Conservation (phyloP, 305 asterid species). For the Caryopteris hybrid region DNA sequence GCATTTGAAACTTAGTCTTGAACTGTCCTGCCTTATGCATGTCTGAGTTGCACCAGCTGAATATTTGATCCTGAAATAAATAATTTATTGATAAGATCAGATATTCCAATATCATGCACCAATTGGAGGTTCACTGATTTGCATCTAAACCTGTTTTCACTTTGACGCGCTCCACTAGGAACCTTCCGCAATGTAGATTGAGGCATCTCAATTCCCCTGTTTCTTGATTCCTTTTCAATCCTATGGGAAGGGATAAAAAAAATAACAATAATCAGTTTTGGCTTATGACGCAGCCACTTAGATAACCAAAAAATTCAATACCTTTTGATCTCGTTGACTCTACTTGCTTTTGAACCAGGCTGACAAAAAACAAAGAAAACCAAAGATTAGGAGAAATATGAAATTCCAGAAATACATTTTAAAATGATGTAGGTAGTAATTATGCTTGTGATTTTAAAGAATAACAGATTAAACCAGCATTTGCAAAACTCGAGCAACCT, state of each 20-base stretch:
- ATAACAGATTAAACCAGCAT: background rate
- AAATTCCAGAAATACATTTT: background rate
- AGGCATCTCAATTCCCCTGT: conserved; percentile 15
- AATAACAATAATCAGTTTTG: background rate
- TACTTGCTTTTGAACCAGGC: conserved; percentile 36
- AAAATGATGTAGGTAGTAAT: background rate
- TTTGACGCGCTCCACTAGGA: conserved; percentile 24
- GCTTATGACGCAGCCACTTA: background rate
- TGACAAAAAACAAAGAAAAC: conserved; percentile 15
- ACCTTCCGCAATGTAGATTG: conserved; percentile 28
- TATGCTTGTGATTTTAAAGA: background rate
- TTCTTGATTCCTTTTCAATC: conserved; percentile 31
- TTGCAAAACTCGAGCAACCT: conserved; percentile 33
- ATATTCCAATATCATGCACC: background rate
- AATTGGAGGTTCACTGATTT: conserved; percentile 3
- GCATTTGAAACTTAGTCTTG: conserved; percentile 42
- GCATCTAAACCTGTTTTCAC: conserved; percentile 45
- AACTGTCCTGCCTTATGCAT: conserved; percentile 31
- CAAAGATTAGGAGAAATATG: background rate
- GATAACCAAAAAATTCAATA: conserved; percentile 18
- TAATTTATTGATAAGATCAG: conserved; percentile 5
- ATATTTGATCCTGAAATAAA: conserved; percentile 34
- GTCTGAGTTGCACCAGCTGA: conserved; percentile 24
- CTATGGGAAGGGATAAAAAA: conserved; percentile 13
- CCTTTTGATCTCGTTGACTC: conserved; percentile 40